Evolutionary conservation across 2,329 filamentous ascomycete species (phyloP).

Genomic region (Botrytis porri): DNA sequence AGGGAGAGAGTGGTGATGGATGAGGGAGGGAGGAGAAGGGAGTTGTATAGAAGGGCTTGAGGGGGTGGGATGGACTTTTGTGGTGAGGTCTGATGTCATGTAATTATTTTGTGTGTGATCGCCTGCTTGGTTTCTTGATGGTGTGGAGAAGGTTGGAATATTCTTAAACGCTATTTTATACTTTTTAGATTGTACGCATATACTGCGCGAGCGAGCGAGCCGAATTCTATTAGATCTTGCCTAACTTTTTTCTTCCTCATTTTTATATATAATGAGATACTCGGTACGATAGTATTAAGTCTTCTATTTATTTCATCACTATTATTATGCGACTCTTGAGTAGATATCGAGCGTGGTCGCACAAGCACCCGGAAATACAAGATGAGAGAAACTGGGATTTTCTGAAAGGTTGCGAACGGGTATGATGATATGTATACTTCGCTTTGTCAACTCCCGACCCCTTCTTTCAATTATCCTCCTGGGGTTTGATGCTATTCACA

Average conservation of each 20-base stretch:
- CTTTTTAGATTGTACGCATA: background rate
- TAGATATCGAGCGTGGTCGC: background rate
- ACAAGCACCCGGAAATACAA: background rate
- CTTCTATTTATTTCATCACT: background rate
- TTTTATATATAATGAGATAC: background rate
- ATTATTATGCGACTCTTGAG: background rate
- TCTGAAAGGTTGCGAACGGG: too few relatives aligned
- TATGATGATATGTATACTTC: background rate
- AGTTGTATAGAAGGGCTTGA: conserved; percentile 3
- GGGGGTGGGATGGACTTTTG: background rate
- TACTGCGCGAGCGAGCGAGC: background rate
- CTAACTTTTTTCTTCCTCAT: background rate
- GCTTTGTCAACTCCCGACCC: background rate
- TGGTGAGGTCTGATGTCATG: background rate
- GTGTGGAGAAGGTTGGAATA: background rate
- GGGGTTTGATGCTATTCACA: background rate
- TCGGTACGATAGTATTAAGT: background rate
- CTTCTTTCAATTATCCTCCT: background rate
- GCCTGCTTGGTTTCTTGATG: background rate
- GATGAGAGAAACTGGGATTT: background rate
- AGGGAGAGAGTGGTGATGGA: conserved; percentile 6
- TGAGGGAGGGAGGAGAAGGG: conserved; percentile 11
- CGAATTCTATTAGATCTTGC: background rate
- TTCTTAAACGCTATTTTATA: background rate
- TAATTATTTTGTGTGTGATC: background rate